Evolutionary conservation across 129 eudicot species (phyloP), one percentile per base, ranked within the genome.

Genomic region (Escallonia herrerae): DNA sequence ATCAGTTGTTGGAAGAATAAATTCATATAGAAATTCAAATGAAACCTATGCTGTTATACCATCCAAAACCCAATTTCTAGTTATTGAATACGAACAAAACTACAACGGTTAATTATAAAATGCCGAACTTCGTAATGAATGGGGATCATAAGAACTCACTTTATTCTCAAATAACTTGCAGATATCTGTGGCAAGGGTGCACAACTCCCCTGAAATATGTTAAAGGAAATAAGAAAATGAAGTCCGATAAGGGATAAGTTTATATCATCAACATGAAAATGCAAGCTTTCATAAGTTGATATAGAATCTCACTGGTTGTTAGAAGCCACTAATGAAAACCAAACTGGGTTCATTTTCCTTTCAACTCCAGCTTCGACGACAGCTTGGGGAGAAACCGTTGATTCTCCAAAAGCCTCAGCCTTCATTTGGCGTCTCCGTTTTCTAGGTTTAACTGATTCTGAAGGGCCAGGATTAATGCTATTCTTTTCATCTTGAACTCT

Each of bases 261-360:
- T 38, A 64, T 43, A 38, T 33, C 33, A 12, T 54, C 40, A 14
- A 14, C 39, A 33, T n/a, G 12, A 66, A 48, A n/a, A 56, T 64
- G 8, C 71, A 67, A 67, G 60, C 76, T 7, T 8, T 15, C 8
- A 1, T 33, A 43, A 7, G 33, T 22, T 47, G 3, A 54, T 38
- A 46, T 45, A 65, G 58, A 55, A 62, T 72, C 95, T 83, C 77
- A 86, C 97, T 75, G 87, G 63, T 82, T 72, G 65, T 80, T 76
- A 2, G 91, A 77, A 53, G 84, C 91, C 61, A 86, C 84, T 58
- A 89, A 72, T 8, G 91, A 82, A 63, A 87, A 90, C 95, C 97
- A 86, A 67, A 90, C 62, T 38, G 91, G 89, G 79, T 63, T 68
- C 42, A 65, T 72, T 73, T 68, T 78, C 62, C 81, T 78, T 58